These are phyloP conservation scores for Sarocladium strictum DNA, from an alignment of 2,329 filamentous ascomycete species.

Conservation along the genomic window DNA sequence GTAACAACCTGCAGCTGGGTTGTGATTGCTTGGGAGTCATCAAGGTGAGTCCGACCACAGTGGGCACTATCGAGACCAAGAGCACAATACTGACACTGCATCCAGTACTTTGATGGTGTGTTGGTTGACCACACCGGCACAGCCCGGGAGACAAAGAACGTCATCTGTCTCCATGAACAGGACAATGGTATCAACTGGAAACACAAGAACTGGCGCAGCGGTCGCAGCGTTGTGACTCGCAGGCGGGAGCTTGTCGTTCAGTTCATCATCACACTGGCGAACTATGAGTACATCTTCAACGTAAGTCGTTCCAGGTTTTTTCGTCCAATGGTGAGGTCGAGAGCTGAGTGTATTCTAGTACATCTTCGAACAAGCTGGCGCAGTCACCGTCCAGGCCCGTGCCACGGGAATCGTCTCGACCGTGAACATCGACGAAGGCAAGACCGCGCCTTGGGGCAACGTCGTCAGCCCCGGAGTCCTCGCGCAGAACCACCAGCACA, in stretches of 20 bases:
- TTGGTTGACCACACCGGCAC: constrained; percentile 22
- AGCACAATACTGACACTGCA: background rate
- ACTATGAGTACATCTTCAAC: constrained; percentile 50
- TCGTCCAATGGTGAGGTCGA: too few species aligned
- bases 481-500: constrained; percentile 62
- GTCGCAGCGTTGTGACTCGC: constrained; percentile 47
- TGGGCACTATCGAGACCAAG: too few species aligned
- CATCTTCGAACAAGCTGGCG: constrained; percentile 47
- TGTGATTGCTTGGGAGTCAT: constrained; percentile 65
- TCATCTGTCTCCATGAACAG: constrained; percentile 27
- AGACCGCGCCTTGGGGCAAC: constrained; percentile 49
- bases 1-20: constrained; percentile 60
- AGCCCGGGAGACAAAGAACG: constrained; percentile 38
- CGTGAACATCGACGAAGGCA: constrained; percentile 47
- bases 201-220: constrained; percentile 53
- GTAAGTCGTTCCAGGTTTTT: background rate
- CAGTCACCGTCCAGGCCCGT: constrained; percentile 23
- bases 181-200: constrained; percentile 54
- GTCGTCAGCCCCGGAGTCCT: constrained; percentile 54
- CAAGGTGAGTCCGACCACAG: constrained; percentile 20
- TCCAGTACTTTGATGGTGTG: constrained; percentile 30
- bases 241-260: constrained; percentile 53
- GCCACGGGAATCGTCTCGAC: constrained; percentile 37
- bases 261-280: constrained; percentile 56
- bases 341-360: constrained; percentile 13